Evolutionary conservation across 164 flowering plant genomes (phyloP).

Genomic region (Sextonia rubra): DNA sequence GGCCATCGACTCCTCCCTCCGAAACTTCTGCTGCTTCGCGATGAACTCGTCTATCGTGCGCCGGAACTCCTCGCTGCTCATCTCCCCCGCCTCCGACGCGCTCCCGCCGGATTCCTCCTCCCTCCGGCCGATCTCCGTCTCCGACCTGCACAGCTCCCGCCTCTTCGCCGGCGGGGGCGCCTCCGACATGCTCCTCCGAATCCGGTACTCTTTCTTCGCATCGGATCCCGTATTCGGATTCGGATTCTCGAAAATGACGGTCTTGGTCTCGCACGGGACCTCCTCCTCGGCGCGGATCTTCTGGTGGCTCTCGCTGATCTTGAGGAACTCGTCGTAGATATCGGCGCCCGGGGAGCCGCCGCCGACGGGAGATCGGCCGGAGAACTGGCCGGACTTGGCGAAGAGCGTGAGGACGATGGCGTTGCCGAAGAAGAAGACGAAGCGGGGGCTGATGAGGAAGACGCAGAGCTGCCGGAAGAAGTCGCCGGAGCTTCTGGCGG

Average conservation of each 20-base stretch:
- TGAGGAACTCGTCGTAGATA: constrained; percentile 36
- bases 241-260: constrained; percentile 9
- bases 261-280: constrained; percentile 23
- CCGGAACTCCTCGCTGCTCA: constrained; percentile 42
- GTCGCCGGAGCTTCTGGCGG: constrained; percentile 32
- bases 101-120: constrained; percentile 2
- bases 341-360: constrained; percentile 8
- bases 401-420: constrained; percentile 43
- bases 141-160: constrained; percentile 40
- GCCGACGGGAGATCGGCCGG: constrained; percentile 1
- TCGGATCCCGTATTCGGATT: neutral
- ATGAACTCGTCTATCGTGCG: constrained; percentile 35
- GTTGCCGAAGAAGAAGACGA: constrained; percentile 61
- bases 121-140: constrained; percentile 32
- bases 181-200: constrained; percentile 44
- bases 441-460: constrained; percentile 35
- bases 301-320: constrained; percentile 25
- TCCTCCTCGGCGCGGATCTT: constrained; percentile 7
- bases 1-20: constrained; percentile 28
- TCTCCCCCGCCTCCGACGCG: constrained; percentile 1
- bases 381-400: constrained; percentile 44
- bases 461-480: constrained; percentile 29
- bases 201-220: constrained; percentile 9
- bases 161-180: constrained; percentile 2
- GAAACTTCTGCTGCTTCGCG: constrained; percentile 26